Percentiles rank a stretch among this genome's conserved stretches.
Evolutionary conservation across 2,329 filamentous ascomycete species (phyloP).

Genomic region (Ceratocystis lukuohia): DNA sequence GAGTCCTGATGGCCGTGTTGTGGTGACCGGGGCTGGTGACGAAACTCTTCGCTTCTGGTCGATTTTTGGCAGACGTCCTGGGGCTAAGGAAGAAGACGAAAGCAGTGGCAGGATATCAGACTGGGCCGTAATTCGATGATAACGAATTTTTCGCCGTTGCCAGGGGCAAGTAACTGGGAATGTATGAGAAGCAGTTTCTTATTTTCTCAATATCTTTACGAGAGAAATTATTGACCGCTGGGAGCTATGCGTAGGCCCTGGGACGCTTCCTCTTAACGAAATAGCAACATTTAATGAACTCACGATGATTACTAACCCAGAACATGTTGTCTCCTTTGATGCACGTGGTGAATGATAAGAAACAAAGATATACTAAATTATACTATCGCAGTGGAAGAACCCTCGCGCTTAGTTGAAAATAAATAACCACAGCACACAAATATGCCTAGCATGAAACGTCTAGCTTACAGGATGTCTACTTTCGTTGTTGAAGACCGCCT

Average conservation of each 20-base stretch:
- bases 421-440: background rate
- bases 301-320: background rate
- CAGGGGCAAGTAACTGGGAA: background rate
- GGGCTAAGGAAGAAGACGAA: slow-evolving; percentile 55
- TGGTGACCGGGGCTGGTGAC: slow-evolving; percentile 91
- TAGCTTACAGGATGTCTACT: background rate
- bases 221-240: background rate
- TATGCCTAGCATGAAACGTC: background rate
- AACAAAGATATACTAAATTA: background rate
- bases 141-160: background rate
- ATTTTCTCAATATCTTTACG: background rate
- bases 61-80: slow-evolving; percentile 73
- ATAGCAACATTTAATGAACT: background rate
- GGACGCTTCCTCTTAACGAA: background rate
- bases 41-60: slow-evolving; percentile 97
- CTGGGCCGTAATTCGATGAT: slow-evolving; percentile 69
- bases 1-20: slow-evolving; percentile 86
- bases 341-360: background rate
- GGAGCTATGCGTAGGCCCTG: background rate
- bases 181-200: too few relatives aligned
- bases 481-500: slow-evolving; percentile 12
- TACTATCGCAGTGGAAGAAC: too few relatives aligned
- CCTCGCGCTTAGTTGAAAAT: background rate
- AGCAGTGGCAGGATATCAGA: slow-evolving; percentile 51
- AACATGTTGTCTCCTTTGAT: background rate